A percentile compares a stretch with the other conserved stretches of the same genome.
Evolutionary conservation across 2,329 filamentous ascomycete genomes (phyloP).

Genomic region (Emmonsiellopsis sp.): DNA sequence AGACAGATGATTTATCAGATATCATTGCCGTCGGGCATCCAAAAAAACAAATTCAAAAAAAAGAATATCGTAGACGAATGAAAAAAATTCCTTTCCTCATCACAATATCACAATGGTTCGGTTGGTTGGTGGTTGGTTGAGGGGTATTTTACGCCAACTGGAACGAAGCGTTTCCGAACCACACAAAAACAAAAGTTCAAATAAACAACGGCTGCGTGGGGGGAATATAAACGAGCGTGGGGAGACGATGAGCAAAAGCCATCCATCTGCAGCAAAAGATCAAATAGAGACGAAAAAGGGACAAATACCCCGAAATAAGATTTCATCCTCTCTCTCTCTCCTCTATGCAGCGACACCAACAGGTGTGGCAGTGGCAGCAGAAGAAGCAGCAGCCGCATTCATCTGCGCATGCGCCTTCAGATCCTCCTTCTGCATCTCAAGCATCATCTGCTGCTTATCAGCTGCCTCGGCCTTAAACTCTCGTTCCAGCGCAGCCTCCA

Average conservation of each 20-base stretch:
- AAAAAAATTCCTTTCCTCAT: too few relatives aligned
- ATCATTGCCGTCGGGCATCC: too few relatives aligned
- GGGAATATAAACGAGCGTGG: too few relatives aligned
- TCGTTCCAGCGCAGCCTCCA: slow-evolving; percentile 47
- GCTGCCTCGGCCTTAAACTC: slow-evolving; percentile 19
- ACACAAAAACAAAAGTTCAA: too few relatives aligned
- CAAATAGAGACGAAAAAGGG: background rate
- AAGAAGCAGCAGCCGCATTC: background rate
- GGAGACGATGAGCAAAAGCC: background rate
- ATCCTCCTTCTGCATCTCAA: slow-evolving; percentile 10
- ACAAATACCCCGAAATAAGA: background rate
- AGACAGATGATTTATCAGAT: too few relatives aligned
- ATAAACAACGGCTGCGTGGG: too few relatives aligned
- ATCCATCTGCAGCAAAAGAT: background rate
- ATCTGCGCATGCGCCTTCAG: slow-evolving; percentile 8
- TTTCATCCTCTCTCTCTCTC: background rate
- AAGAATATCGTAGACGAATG: too few relatives aligned
- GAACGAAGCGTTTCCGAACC: too few relatives aligned
- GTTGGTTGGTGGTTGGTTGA: too few relatives aligned
- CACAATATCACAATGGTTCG: too few relatives aligned
- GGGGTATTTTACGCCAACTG: too few relatives aligned
- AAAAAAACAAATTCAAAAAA: too few relatives aligned
- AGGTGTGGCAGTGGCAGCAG: background rate
- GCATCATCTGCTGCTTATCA: slow-evolving; percentile 10
- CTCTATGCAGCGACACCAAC: slow-evolving; percentile 9